Evolutionary conservation across 371 early-diverging fungal genomes (phyloP).

Genomic region (Syncephalis plumigaleata): DNA sequence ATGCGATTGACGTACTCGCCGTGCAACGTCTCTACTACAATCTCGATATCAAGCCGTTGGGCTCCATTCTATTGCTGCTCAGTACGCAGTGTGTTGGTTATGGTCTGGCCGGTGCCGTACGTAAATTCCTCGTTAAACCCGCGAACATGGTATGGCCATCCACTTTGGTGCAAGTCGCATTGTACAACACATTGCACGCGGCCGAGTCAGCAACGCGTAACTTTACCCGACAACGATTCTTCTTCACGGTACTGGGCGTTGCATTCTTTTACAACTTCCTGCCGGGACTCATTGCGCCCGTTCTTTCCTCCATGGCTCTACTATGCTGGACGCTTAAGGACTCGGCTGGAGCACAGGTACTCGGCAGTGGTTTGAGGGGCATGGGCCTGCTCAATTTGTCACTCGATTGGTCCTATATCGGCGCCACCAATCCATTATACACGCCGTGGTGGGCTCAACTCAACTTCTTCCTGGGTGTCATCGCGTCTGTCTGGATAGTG

Average conservation of each 20-base stretch:
- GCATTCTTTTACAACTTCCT: constrained; percentile 32
- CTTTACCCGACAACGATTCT: no score
- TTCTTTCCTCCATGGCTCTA: constrained; percentile 21
- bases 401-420: constrained; percentile 15
- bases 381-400: constrained; percentile 19
- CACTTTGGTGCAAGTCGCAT: constrained; percentile 48
- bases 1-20: no score
- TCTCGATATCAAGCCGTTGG: no score
- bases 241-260: no score
- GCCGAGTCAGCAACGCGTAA: neutral
- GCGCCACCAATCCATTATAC: constrained; percentile 13
- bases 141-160: constrained; percentile 78
- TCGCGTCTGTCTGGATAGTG: constrained; percentile 54
- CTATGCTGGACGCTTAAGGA: constrained; percentile 22
- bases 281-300: constrained; percentile 34
- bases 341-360: constrained; percentile 25
- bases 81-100: constrained; percentile 63
- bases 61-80: constrained; percentile 7
- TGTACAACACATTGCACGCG: constrained; percentile 56
- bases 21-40: no score
- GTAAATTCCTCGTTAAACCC: constrained; percentile 62
- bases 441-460: constrained; percentile 19
- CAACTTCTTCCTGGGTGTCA: constrained; percentile 19
- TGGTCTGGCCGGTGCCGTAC: constrained; percentile 63
- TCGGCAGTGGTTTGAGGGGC: constrained; percentile 19